These are phyloP conservation scores for Clathrospora elynae DNA, from an alignment of 2,329 filamentous ascomycete genomes.

Conservation along the genomic window DNA sequence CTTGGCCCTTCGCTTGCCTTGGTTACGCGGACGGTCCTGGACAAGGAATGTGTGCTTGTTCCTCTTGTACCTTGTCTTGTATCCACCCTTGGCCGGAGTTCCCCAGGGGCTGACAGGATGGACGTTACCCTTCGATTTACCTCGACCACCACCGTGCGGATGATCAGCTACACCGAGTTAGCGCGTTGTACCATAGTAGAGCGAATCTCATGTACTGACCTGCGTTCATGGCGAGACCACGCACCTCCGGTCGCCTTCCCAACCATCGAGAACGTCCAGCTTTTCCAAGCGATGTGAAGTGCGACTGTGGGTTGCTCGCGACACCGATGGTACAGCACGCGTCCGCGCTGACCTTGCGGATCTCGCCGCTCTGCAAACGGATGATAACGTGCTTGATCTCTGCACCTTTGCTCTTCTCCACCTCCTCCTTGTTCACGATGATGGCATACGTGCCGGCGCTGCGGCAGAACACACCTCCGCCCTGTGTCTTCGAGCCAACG, in stretches of 20 bases:
- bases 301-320: slow-evolving; percentile 89
- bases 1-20: slow-evolving; percentile 74
- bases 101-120: slow-evolving; percentile 97
- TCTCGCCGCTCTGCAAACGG: slow-evolving; percentile 87
- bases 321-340: slow-evolving; percentile 94
- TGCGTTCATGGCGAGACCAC: slow-evolving; percentile 98
- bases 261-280: slow-evolving; percentile 92
- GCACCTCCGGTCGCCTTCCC: slow-evolving; percentile 90
- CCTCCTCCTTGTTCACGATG: slow-evolving; percentile 84
- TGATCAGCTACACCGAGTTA: slow-evolving; percentile 70
- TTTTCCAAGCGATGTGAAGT: slow-evolving; percentile 91
- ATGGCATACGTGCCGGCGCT: slow-evolving; percentile 92
- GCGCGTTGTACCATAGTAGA: slow-evolving; percentile 4
- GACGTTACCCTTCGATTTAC: slow-evolving; percentile 98
- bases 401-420: slow-evolving; percentile 62
- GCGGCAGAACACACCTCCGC: slow-evolving; percentile 86
- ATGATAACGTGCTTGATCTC: slow-evolving; percentile 81
- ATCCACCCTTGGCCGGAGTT: slow-evolving; percentile 83
- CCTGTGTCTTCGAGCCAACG: slow-evolving; percentile 74
- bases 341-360: slow-evolving; percentile 85
- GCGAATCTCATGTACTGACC: slow-evolving; percentile 53
- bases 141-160: slow-evolving; percentile 97
- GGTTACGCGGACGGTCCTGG: slow-evolving; percentile 79
- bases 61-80: slow-evolving; percentile 87
- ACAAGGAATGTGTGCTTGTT: slow-evolving; percentile 94